Evolutionary conservation across 192 early-diverging fungal genomes (phyloP).

Genomic region (Podila clonocystis): DNA sequence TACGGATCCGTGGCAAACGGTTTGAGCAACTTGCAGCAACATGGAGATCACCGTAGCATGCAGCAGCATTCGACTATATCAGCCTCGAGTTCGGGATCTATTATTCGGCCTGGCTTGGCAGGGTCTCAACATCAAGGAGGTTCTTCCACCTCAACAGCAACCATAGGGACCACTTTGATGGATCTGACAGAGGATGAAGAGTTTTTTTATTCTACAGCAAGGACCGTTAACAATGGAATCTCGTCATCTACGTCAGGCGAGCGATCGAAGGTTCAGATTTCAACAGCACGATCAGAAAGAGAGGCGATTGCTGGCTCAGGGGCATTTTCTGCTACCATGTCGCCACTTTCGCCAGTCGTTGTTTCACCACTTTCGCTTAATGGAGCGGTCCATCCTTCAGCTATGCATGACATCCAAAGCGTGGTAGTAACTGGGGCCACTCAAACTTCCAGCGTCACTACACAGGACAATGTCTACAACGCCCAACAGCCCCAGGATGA

Average conservation of each 20-base stretch:
- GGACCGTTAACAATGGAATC: not conserved
- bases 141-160: slow-evolving; percentile 22
- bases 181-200: slow-evolving; percentile 46
- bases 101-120: not conserved
- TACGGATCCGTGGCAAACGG: slow-evolving; percentile 6
- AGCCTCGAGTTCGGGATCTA: slow-evolving; percentile 4
- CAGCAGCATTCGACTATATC: not conserved
- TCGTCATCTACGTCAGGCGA: not conserved
- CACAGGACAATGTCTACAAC: not conserved
- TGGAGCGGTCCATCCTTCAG: not conserved
- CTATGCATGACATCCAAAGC: not conserved
- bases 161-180: slow-evolving; percentile 11
- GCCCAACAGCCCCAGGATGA: not conserved
- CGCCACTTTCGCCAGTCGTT: slow-evolving; percentile 1
- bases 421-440: not conserved
- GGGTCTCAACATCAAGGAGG: not conserved
- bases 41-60: not conserved
- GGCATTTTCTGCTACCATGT: not conserved
- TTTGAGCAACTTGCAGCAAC: slow-evolving; percentile 3
- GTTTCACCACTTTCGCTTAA: not conserved
- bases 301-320: not conserved
- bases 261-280: not conserved
- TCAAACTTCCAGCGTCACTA: not conserved
- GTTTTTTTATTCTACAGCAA: slow-evolving; percentile 20
- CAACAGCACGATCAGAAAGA: not conserved